A percentile compares a stretch with the other conserved stretches of the same genome.
Conservation (phyloP, 257 asterid species). For the Nicotiana sylvestris region DNA sequence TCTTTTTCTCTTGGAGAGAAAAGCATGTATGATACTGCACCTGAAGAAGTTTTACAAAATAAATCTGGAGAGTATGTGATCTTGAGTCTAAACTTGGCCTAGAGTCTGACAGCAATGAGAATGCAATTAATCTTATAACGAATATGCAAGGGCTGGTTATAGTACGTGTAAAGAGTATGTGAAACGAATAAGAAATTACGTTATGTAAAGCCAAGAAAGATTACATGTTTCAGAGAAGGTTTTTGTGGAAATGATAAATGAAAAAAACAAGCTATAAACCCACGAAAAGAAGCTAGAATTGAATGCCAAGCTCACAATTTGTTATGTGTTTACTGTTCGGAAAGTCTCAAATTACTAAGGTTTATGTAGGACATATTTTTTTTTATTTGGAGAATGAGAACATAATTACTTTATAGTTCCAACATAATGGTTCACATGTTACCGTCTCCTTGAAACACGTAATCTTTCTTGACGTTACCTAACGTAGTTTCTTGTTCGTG, state of each 20-base stretch:
- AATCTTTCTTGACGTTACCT: conserved; percentile 52
- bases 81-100: not conserved
- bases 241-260: conserved; percentile 50
- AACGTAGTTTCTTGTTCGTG: conserved; percentile 50
- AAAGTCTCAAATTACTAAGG: not conserved
- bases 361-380: not conserved
- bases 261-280: conserved; percentile 46
- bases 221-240: conserved; percentile 58
- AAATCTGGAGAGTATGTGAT: not conserved
- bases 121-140: conserved; percentile 24
- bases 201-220: conserved; percentile 53
- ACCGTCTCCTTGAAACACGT: conserved; percentile 45
- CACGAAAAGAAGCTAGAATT: conserved; percentile 56
- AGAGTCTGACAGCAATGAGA: not conserved
- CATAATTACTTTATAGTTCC: not conserved
- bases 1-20: not conserved
- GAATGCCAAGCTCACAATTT: conserved; percentile 53
- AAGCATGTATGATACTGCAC: not conserved
- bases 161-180: conserved; percentile 56
- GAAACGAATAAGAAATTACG: conserved; percentile 55
- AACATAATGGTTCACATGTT: not conserved
- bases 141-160: conserved; percentile 51
- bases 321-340: not conserved
- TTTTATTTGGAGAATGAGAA: not conserved
- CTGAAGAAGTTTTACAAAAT: not conserved